Conservation (phyloP, 306 rosid species). For the Inga leiocalycina region DNA sequence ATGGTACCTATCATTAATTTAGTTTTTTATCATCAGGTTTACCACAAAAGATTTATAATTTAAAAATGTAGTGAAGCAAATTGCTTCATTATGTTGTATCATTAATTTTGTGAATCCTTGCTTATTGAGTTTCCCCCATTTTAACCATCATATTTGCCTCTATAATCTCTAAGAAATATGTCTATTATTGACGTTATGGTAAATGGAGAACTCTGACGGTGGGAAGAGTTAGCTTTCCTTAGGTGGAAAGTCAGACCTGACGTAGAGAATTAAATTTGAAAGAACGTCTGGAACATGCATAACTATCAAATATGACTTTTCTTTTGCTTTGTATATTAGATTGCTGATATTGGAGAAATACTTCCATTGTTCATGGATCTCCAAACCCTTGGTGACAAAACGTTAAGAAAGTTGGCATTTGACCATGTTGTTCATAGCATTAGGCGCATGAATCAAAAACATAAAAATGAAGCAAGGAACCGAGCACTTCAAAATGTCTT, state of each 20-base stretch:
- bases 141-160: too few species aligned
- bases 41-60: background rate
- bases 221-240: background rate
- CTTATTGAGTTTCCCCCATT: background rate
- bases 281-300: background rate
- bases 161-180: background rate
- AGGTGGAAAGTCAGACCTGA: background rate
- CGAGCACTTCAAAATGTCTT: conserved; percentile 76
- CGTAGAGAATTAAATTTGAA: background rate
- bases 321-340: conserved; percentile 33
- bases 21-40: background rate
- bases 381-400: conserved; percentile 70
- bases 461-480: conserved; percentile 75
- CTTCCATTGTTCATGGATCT: conserved; percentile 78
- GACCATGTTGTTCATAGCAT: conserved; percentile 72
- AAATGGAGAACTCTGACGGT: background rate
- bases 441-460: conserved; percentile 71
- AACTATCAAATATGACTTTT: background rate
- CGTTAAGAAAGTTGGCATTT: conserved; percentile 62
- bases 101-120: background rate
- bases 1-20: background rate
- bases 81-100: background rate
- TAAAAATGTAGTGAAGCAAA: background rate
- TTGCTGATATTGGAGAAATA: conserved; percentile 60
- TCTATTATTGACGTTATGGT: background rate